Evolutionary conservation across 768 basidiomycete genomes (phyloP), one percentile per base, ranked within the genome.

Genomic region (Lactarius sp.): DNA sequence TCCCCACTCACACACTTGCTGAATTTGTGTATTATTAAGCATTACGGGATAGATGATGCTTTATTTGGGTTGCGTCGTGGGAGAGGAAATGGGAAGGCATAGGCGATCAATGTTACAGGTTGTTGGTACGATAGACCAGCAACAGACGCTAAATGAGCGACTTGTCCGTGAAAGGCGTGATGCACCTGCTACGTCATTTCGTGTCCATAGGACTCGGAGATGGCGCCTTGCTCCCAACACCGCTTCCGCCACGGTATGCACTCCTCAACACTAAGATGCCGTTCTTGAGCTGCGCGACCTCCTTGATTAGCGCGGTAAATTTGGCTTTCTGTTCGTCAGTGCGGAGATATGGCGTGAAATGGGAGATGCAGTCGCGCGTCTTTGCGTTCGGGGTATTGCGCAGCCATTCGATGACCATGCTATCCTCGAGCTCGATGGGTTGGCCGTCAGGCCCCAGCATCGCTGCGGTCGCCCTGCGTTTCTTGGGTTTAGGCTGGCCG

Each of bases 291-390:
- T 82, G 79, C 20, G 90, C 91, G 51, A 91, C 85, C 73, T 91
- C 85, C 77, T 88, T 86, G 52, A 93, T 86, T 73, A 93, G 79
- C 10, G 79, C 81, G n/a, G 90, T 88, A 71, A 93, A 91, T 73
- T 80, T 84, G 53, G 73, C 71, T 80, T 91, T 91, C 78, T 85
- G 87, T 67, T 79, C 81, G 53, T 80, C 80, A 69, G 85, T 85
- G 36, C 83, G 85, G 57, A 92, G 72, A 69, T 89, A 92, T 16
- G 85, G 84, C 65, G 85, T 85, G 71, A 92, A 93, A 71, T 90
- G 81, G 56, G 84, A 83, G 65, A 92, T 92, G 70, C 90, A 91
- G 69, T 91, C 88, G 64, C 85, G 79, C 39, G 90, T 92, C 60
- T 84, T 85, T 56, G 88, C 83, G 64, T 82, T 83, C n/a, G 83